Evolutionary conservation across 2,329 filamentous ascomycete species (phyloP), one percentile per base, ranked within the genome.

Genomic region (Fusarium dimerum): DNA sequence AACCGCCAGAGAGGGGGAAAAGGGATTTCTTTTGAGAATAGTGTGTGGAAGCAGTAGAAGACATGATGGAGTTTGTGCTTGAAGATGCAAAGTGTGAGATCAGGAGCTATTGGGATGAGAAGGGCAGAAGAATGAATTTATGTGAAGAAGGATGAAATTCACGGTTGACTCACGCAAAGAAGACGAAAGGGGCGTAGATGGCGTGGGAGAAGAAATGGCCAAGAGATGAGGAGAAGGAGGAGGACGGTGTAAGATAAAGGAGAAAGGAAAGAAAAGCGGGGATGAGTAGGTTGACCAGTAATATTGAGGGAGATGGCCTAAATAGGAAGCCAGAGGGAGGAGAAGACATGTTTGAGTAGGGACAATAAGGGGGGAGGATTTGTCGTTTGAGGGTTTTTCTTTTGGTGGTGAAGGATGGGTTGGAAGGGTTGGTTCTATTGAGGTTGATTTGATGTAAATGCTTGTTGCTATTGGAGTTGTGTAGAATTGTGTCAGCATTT

Each of bases 1-100:
- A 90, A 52, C 84, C 85, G 51, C 72, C 71, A 32, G 66, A 51
- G 55, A 74, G 61, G 55, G 68, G 67, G 52, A 68, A 62, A 47
- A 64, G 53, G 47, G 61, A 45, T 41, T 58, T 50, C 17, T 55
- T 62, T 41, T 65, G 45, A 11, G 62, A 59, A 62, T 66, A 67
- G 51, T 66, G 63, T 45, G 58, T 16, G 20, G 20, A 26, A 7
- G 20, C 7, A 26, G 20, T 26, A 26, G 20, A 26, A 20, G 64
- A 56, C 56, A 53, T 62, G 32, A 15, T 51, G 51, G n/a, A 12
- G 15, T 15, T 34, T 45, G 30, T 26, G 20, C 20, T 26, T 7
- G 20, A 26, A 26, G 20, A 7, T 26, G 20, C 7, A 26, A 39
- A 18, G 18, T 26, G 18, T 47, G 40, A 44, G 29, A 50, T 38